phyloP scores from a whole-genome alignment of 257 asterid species.

The Salvia splendens region DNA sequence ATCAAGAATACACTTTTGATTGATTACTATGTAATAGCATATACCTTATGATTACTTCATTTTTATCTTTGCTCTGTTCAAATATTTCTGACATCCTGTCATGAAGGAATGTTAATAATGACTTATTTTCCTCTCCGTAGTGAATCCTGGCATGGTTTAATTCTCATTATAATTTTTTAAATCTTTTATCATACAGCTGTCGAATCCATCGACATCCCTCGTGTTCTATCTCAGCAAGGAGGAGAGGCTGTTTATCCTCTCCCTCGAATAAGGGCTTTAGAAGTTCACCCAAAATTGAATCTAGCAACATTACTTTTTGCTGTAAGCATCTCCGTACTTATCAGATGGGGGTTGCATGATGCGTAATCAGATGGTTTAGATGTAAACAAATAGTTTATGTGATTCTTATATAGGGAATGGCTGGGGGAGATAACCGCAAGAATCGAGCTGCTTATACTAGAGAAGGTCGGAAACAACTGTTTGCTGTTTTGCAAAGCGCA shows the following conservation, averaged over 20 bases:
- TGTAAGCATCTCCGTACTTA: conserved; percentile 48
- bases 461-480: conserved; percentile 95
- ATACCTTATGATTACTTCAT: background rate
- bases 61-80: conserved; percentile 21
- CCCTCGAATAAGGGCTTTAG: conserved; percentile 86
- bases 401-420: conserved; percentile 61
- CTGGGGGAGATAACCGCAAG: conserved; percentile 80
- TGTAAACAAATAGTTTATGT: conserved; percentile 20
- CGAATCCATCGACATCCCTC: conserved; percentile 92
- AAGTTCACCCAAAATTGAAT: conserved; percentile 90
- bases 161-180: conserved; percentile 32
- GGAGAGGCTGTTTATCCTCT: conserved; percentile 98
- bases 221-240: conserved; percentile 97
- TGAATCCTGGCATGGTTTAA: background rate
- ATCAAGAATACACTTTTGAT: background rate
- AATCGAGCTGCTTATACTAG: conserved; percentile 87
- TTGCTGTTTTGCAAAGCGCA: conserved; percentile 97
- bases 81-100: conserved; percentile 18
- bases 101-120: conserved; percentile 22
- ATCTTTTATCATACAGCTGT: conserved; percentile 60
- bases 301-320: conserved; percentile 84
- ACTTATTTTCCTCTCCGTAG: conserved; percentile 19
- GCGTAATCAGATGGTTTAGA: conserved; percentile 23
- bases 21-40: background rate
- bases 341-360: conserved; percentile 21